phyloP scores from a whole-genome alignment of 2,329 filamentous ascomycete genomes.

The Colletotrichum chrysophilum region DNA sequence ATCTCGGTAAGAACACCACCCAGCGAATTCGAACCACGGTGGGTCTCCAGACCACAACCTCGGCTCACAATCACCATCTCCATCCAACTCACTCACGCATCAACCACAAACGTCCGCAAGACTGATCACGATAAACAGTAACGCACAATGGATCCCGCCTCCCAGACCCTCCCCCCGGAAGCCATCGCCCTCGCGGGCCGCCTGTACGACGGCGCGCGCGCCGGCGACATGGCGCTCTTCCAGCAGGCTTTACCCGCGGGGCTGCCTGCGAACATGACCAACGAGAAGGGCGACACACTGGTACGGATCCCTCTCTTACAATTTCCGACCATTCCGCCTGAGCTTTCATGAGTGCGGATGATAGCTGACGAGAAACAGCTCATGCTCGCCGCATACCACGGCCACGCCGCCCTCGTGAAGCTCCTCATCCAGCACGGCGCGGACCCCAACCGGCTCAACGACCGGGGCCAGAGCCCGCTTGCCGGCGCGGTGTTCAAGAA shows the following conservation, averaged over 20 bases:
- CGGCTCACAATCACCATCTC: neutral
- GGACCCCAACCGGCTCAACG: conserved; percentile 72
- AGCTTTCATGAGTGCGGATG: neutral
- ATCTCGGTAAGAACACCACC: neutral
- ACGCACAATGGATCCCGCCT: neutral
- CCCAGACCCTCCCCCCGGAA: conserved; percentile 58
- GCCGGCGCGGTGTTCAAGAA: conserved; percentile 78
- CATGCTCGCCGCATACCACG: conserved; percentile 77
- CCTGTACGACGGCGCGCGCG: conserved; percentile 71
- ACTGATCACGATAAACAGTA: neutral
- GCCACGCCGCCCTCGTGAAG: conserved; percentile 64
- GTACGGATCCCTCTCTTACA: conserved; percentile 37
- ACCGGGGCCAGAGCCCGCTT: conserved; percentile 70
- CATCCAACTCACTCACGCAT: neutral
- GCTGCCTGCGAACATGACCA: conserved; percentile 72
- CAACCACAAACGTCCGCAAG: accelerated
- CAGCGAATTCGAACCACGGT: neutral
- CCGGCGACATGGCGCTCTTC: conserved; percentile 63
- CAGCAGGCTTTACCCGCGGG: conserved; percentile 68
- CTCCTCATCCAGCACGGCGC: conserved; percentile 67
- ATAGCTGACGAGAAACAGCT: conserved; percentile 45
- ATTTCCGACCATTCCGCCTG: neutral
- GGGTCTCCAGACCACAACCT: neutral
- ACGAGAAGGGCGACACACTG: conserved; percentile 75
- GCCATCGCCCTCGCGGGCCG: conserved; percentile 69